Percentiles rank a stretch among this genome's conserved stretches.
Evolutionary conservation across 2,329 filamentous ascomycete genomes (phyloP).

Genomic region (Aspergillus sp.): DNA sequence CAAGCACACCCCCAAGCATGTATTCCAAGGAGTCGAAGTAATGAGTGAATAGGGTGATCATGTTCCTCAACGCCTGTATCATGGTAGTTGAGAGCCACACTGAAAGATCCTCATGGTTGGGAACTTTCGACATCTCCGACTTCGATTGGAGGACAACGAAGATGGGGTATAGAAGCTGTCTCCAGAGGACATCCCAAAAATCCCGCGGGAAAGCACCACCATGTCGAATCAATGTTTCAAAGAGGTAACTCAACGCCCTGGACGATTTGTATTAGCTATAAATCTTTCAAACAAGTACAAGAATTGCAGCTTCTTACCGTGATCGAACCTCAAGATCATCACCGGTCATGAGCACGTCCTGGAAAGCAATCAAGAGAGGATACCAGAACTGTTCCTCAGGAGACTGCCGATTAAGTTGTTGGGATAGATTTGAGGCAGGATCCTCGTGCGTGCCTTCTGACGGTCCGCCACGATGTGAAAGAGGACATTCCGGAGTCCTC

Average conservation of each 20-base stretch:
- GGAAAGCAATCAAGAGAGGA: conserved; percentile 93
- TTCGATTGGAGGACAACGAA: conserved; percentile 97
- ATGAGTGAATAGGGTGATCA: conserved; percentile 98
- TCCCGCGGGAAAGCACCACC: conserved; percentile 85
- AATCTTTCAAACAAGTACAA: not conserved
- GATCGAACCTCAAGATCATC: conserved; percentile 94
- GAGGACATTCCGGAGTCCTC: conserved; percentile 85
- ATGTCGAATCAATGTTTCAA: conserved; percentile 83
- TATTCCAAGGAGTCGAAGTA: conserved; percentile 95
- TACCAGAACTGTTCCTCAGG: conserved; percentile 99
- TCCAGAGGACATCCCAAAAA: conserved; percentile 98
- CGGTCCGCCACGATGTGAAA: conserved; percentile 58
- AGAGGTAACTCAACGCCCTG: conserved; percentile 85
- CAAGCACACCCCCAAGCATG: conserved; percentile 96
- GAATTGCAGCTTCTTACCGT: conserved; percentile 27
- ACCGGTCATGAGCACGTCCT: conserved; percentile 97
- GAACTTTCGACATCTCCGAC: conserved; percentile 89
- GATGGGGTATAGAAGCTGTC: conserved; percentile 92
- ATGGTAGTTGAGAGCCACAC: conserved; percentile 99
- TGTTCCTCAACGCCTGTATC: conserved; percentile 95
- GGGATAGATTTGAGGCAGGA: conserved; percentile 44
- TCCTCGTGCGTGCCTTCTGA: conserved; percentile 38
- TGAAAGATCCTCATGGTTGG: conserved; percentile 92
- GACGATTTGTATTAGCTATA: not conserved
- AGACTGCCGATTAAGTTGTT: conserved; percentile 68